Evolutionary conservation across 2,329 filamentous ascomycete species (phyloP), one percentile per base, ranked within the genome.

Genomic region (Didymella glomerata): DNA sequence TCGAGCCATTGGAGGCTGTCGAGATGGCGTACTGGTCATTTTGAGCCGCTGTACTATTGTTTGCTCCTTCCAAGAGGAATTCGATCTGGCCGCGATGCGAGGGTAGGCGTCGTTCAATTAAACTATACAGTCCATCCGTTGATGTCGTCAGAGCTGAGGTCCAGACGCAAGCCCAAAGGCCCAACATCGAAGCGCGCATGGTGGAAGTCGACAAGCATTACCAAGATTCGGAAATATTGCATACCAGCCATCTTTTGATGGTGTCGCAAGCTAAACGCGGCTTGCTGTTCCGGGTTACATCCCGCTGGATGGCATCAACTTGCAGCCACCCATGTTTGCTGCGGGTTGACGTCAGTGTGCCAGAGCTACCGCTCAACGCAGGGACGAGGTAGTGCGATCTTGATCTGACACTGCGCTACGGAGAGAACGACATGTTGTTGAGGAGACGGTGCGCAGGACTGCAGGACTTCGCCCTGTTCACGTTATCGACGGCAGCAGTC

Each of bases 101-200:
- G 18, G 68, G 66, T 11, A 72, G 53, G 34, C 70, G 61, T 40
- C 69, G 64, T 51, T 66, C 58, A 10, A 73, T 54, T 20, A 73
- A 54, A 46, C 69, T 66, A 34, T 68, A 62, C 36, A 69, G 54
- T 13, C 64, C 63, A 42, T 61, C 48, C 36, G 36, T 67, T 4
- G 64, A 69, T 46, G 60, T 57, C 36, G 50, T 20, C 36, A 56
- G 25, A 24, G 36, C 48, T 28, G 48, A 44, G 49, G 50, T 52
- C 25, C 55, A 48, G 30, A 46, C 32, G 44, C 51, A 55, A 30
- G 49, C 54, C 36, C 54, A 51, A 32, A 36, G 32, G 18, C 27
- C 13, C 16, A 60, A 36, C 32, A 47, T 52, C 30, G 48, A 58
- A 38, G 24, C 28, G 16, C 56, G 54, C 61, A 58, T 63, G 27